A percentile compares a stretch with the other conserved stretches of the same genome.
Evolutionary conservation across 345 rosid genomes (phyloP).

Genomic region (Salix koriyanagi): DNA sequence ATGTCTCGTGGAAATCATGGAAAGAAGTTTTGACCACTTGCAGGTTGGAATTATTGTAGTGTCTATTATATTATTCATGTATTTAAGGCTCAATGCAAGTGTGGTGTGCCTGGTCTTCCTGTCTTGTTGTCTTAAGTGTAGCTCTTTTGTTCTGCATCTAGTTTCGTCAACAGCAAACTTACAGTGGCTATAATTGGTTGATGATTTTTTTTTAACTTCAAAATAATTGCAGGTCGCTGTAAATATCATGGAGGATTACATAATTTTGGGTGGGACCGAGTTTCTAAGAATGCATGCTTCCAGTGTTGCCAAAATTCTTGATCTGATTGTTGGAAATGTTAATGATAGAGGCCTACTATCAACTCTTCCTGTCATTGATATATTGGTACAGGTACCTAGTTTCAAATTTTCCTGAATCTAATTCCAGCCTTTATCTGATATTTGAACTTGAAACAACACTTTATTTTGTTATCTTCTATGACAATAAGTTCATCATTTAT

Average conservation of each 20-base stretch:
- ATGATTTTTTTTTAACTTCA: background rate
- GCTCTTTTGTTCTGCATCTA: too few species aligned
- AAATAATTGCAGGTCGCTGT: conserved; percentile 67
- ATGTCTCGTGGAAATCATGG: conserved; percentile 69
- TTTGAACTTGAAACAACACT: background rate
- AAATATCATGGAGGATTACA: conserved; percentile 68
- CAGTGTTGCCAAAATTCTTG: conserved; percentile 80
- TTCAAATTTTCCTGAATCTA: background rate
- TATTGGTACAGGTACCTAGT: conserved; percentile 72
- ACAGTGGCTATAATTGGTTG: too few species aligned
- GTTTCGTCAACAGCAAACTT: too few species aligned
- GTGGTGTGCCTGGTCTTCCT: background rate
- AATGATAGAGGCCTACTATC: conserved; percentile 78
- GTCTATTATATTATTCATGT: background rate
- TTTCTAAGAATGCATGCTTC: conserved; percentile 77
- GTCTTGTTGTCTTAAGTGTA: background rate
- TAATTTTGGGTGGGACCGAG: conserved; percentile 76
- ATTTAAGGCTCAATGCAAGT: background rate
- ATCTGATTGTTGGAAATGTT: conserved; percentile 89
- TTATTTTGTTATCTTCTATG: background rate
- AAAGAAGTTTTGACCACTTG: conserved; percentile 89
- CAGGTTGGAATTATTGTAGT: conserved; percentile 47
- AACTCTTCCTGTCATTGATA: conserved; percentile 78
- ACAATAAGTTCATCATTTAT: background rate
- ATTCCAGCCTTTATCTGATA: background rate